These are phyloP conservation scores for Ophiocordyceps australis DNA, from an alignment of 2,329 filamentous ascomycete species.

Conservation along the genomic window DNA sequence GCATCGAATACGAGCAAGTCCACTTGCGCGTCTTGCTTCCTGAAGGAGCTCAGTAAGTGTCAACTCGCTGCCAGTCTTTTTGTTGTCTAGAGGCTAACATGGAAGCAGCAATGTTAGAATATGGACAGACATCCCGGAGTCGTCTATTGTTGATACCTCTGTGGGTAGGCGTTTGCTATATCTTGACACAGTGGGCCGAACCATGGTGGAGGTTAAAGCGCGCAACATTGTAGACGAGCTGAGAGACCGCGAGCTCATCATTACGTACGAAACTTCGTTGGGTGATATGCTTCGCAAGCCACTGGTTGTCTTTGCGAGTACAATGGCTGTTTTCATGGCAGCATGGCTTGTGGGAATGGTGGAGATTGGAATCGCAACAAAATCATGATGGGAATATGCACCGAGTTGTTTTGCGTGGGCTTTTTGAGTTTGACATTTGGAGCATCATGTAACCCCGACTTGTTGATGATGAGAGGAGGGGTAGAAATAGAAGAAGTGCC, in stretches of 20 bases:
- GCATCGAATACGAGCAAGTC: constrained; percentile 69
- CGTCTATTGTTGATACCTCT: constrained; percentile 37
- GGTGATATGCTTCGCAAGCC: constrained; percentile 69
- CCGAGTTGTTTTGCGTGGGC: background rate
- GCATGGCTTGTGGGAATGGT: constrained; percentile 62
- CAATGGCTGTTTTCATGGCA: constrained; percentile 55
- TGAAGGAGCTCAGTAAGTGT: constrained; percentile 67
- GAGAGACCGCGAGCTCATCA: constrained; percentile 63
- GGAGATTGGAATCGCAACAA: constrained; percentile 56
- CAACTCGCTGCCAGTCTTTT: background rate
- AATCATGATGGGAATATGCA: constrained; percentile 12
- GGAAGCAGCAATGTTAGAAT: constrained; percentile 59
- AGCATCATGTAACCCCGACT: no score
- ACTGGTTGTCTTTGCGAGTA: constrained; percentile 56
- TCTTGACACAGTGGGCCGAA: constrained; percentile 84
- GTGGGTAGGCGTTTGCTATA: constrained; percentile 65
- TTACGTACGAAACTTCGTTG: constrained; percentile 75
- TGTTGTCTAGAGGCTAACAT: constrained; percentile 8
- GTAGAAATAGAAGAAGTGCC: no score
- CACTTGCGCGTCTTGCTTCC: constrained; percentile 72
- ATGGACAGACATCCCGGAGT: constrained; percentile 50
- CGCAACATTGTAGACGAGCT: constrained; percentile 83
- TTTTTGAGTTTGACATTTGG: background rate
- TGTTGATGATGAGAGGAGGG: no score
- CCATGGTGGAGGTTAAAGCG: constrained; percentile 61